phyloP scores from a whole-genome alignment of 768 basidiomycete species.

The Calocybe cyanea region DNA sequence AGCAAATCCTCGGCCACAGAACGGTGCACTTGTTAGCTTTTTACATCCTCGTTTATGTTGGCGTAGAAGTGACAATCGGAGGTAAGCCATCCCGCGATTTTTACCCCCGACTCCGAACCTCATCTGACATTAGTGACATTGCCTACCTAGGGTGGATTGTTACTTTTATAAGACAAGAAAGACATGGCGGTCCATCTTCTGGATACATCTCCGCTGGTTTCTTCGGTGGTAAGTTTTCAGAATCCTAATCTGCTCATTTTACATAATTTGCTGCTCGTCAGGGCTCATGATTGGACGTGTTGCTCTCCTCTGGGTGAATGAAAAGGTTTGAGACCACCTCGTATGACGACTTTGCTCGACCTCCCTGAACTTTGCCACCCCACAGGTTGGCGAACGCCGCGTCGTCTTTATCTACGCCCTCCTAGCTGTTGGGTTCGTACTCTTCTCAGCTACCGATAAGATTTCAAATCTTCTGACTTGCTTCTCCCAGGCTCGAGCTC shows the following conservation, averaged over 20 bases:
- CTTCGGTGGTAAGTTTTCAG: constrained; percentile 17
- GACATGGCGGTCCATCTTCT: constrained; percentile 32
- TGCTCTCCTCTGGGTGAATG: constrained; percentile 51
- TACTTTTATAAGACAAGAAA: constrained; percentile 43
- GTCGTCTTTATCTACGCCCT: constrained; percentile 49
- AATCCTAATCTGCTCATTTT: too few relatives aligned
- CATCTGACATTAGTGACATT: not conserved
- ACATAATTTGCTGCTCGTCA: too few relatives aligned
- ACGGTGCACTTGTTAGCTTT: constrained; percentile 61
- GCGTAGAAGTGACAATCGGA: constrained; percentile 60
- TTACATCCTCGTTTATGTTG: constrained; percentile 66
- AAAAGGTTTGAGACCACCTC: constrained; percentile 29
- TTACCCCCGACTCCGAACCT: not conserved
- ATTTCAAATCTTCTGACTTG: not conserved
- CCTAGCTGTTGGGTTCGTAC: constrained; percentile 44
- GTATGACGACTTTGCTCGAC: constrained; percentile 1
- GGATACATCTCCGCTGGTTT: constrained; percentile 26
- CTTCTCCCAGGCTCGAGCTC: constrained; percentile 51
- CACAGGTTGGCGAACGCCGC: constrained; percentile 50
- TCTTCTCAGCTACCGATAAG: not conserved
- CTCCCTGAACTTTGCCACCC: not conserved
- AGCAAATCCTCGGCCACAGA: constrained; percentile 48
- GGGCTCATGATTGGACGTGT: constrained; percentile 59
- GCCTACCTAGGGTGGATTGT: constrained; percentile 67
- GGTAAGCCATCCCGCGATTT: constrained; percentile 28